A percentile compares a stretch with the other conserved stretches of the same genome.
Conservation (phyloP, 2,329 filamentous ascomycete genomes). For the Claviceps cyperi region DNA sequence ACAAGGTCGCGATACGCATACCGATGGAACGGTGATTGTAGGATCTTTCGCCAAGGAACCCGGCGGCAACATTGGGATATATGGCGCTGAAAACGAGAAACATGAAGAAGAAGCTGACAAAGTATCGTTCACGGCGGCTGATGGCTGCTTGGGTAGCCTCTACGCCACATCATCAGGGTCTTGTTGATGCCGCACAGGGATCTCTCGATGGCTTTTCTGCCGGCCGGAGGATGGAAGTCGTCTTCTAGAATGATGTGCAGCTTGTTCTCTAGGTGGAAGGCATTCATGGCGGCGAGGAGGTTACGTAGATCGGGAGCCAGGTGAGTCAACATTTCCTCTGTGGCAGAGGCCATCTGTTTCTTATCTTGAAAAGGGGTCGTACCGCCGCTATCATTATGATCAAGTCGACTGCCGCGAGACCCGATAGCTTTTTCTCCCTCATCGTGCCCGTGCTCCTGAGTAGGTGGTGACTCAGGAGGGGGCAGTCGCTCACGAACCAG, state of each 20-base stretch:
- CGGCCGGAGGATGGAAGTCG: constrained; percentile 6
- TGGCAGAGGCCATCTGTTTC: neutral
- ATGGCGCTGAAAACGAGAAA: constrained; percentile 9
- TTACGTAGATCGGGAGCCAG: constrained; percentile 2
- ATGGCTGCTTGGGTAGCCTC: constrained; percentile 7
- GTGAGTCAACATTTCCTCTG: constrained; percentile 9
- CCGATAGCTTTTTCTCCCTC: neutral
- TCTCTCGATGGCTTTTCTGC: constrained; percentile 4
- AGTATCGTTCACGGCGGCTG: constrained; percentile 5
- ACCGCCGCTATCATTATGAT: neutral
- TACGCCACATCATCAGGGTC: constrained; percentile 9
- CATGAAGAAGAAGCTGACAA: constrained; percentile 9
- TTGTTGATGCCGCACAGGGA: constrained; percentile 5
- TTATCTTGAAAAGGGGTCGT: neutral
- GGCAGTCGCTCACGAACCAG: constrained; percentile 5
- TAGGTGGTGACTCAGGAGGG: neutral
- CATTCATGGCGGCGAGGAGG: constrained; percentile 8
- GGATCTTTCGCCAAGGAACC: constrained; percentile 9
- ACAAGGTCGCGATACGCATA: constrained; percentile 8
- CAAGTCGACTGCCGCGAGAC: neutral
- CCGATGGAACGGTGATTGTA: constrained; percentile 11
- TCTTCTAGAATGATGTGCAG: constrained; percentile 3
- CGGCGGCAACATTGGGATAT: constrained; percentile 10
- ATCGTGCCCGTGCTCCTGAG: neutral
- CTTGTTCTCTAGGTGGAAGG: constrained; percentile 7